phyloP scores from a whole-genome alignment of 352 stramenopile species.

The Globisporangium cystogenes region DNA sequence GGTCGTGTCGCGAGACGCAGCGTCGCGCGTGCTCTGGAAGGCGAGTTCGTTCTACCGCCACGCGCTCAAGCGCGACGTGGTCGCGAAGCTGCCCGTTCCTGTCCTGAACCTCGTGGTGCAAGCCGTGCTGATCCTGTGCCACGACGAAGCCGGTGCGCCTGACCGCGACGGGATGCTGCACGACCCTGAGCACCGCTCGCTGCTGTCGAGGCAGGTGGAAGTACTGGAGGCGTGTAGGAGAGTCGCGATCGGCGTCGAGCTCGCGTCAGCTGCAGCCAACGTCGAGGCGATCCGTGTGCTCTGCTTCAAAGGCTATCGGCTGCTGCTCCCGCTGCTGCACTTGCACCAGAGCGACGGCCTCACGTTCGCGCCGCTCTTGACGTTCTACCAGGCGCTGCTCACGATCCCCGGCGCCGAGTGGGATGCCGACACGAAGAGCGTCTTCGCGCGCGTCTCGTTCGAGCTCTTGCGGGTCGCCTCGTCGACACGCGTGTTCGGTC shows the following conservation, averaged over 20 bases:
- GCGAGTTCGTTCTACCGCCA: slow-evolving; percentile 60
- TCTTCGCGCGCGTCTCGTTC: slow-evolving; percentile 47
- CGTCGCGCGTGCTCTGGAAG: slow-evolving; percentile 34
- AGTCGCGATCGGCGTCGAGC: slow-evolving; percentile 54
- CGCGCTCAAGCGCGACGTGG: slow-evolving; percentile 31
- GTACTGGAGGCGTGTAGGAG: slow-evolving; percentile 39
- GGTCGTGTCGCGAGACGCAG: slow-evolving; percentile 28
- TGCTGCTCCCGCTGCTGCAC: slow-evolving; percentile 64
- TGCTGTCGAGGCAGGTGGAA: slow-evolving; percentile 31
- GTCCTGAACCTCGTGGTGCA: slow-evolving; percentile 46
- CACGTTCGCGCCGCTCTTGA: slow-evolving; percentile 46
- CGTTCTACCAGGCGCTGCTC: slow-evolving; percentile 38
- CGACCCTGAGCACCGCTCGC: slow-evolving; percentile 21
- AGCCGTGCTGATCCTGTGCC: slow-evolving; percentile 48
- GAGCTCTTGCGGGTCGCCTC: slow-evolving; percentile 49
- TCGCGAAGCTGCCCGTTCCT: slow-evolving; percentile 45
- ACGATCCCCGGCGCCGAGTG: slow-evolving; percentile 20
- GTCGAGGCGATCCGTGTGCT: slow-evolving; percentile 39
- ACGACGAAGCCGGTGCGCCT: slow-evolving; percentile 35
- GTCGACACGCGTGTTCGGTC: slow-evolving; percentile 15
- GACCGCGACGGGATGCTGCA: slow-evolving; percentile 36
- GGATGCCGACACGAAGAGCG: slow-evolving; percentile 43
- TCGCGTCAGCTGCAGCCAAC: slow-evolving; percentile 46
- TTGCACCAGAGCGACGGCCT: slow-evolving; percentile 33
- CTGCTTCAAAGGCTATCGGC: slow-evolving; percentile 62